Conservation (phyloP, 768 basidiomycete genomes). For the Lactarius akahatsu region DNA sequence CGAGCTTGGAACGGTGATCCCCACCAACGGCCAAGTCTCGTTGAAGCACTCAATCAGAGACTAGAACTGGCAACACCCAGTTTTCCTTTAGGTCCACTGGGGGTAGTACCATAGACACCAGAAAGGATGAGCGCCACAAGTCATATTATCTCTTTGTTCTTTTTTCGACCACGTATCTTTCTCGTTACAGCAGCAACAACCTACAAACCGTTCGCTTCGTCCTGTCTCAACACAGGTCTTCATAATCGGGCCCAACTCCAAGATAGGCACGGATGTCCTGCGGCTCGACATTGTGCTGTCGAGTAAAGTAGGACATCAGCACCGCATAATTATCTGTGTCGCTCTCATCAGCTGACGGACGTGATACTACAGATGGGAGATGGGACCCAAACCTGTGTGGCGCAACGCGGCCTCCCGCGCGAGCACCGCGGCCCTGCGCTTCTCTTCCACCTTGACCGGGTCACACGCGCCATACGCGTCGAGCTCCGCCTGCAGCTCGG, state of each 20-base stretch:
- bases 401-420: constrained; percentile 82
- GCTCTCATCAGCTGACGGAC: constrained; percentile 2
- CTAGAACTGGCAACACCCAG: neutral
- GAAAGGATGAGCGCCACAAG: neutral
- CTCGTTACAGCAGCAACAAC: neutral
- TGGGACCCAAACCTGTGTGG: constrained; percentile 73
- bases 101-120: neutral
- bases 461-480: constrained; percentile 80
- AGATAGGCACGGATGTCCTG: constrained; percentile 67
- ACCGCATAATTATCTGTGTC: constrained; percentile 66
- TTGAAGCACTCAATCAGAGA: neutral
- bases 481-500: constrained; percentile 63
- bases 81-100: neutral
- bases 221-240: constrained; percentile 55
- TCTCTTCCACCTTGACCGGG: constrained; percentile 77
- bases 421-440: constrained; percentile 64
- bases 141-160: neutral
- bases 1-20: no score
- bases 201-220: neutral
- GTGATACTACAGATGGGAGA: no score
- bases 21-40: neutral
- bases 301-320: constrained; percentile 62
- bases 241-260: constrained; percentile 70
- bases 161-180: no score
- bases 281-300: constrained; percentile 55